A percentile compares a stretch with the other conserved stretches of the same genome.
phyloP scores from a whole-genome alignment of 2,329 filamentous ascomycete species.

The Claviceps sp. region DNA sequence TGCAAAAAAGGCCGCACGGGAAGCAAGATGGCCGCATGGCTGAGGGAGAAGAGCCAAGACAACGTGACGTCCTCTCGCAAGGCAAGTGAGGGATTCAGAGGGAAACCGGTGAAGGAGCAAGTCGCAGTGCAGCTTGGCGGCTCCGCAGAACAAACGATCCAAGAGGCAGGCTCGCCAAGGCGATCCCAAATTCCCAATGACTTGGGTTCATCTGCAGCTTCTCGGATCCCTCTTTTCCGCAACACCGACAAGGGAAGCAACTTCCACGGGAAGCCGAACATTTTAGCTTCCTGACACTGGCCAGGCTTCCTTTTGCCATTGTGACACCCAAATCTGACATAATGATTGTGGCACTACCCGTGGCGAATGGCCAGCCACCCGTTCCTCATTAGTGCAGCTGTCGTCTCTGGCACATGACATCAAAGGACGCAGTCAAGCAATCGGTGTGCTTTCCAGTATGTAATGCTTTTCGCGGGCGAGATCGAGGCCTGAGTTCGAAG shows the following conservation, averaged over 20 bases:
- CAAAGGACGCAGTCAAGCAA: background rate
- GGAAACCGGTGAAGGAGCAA: background rate
- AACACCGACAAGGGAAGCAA: too few species aligned
- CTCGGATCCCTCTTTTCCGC: too few species aligned
- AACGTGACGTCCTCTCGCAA: conserved; percentile 7
- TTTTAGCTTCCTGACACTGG: too few species aligned
- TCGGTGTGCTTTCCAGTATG: background rate
- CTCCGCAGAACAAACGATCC: too few species aligned
- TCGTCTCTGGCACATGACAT: background rate
- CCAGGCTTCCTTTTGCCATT: background rate
- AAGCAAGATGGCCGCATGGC: background rate
- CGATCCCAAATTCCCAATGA: too few species aligned
- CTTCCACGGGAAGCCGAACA: too few species aligned
- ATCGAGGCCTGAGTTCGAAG: background rate
- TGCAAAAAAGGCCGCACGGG: background rate
- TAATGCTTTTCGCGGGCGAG: background rate
- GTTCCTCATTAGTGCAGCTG: background rate
- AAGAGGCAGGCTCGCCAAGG: too few species aligned
- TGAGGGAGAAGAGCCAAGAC: background rate
- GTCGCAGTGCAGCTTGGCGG: too few species aligned
- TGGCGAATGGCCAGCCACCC: background rate
- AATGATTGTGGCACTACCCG: background rate
- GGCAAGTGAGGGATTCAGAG: too few species aligned
- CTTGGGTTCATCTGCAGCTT: too few species aligned
- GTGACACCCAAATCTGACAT: background rate